These are phyloP conservation scores for Pugionium dolabratum DNA, from an alignment of 345 rosid species.

Conservation along the genomic window DNA sequence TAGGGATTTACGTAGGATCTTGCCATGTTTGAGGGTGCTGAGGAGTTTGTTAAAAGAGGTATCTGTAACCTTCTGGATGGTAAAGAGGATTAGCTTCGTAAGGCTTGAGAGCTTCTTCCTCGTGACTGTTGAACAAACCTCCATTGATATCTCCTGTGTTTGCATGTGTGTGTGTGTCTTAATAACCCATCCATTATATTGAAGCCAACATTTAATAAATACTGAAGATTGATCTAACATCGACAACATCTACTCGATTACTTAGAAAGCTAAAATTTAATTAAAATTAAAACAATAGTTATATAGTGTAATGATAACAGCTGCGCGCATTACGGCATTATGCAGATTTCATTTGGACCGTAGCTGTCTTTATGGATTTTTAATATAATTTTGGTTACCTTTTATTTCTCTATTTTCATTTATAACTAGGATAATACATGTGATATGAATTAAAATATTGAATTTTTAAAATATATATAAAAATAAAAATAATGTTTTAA, in stretches of 20 bases:
- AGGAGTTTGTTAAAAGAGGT: slow-evolving; percentile 39
- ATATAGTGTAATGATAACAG: slow-evolving; percentile 40
- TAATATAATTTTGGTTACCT: slow-evolving; percentile 24
- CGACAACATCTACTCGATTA: no score
- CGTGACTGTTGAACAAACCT: slow-evolving; percentile 38
- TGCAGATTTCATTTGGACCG: slow-evolving; percentile 30
- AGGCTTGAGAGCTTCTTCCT: slow-evolving; percentile 41
- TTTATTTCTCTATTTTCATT: slow-evolving; percentile 26
- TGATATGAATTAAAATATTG: no score
- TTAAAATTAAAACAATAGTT: slow-evolving; percentile 5
- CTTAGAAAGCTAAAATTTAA: no score
- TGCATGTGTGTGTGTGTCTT: neutral
- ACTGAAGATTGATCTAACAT: no score
- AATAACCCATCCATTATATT: no score
- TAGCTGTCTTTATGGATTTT: slow-evolving; percentile 35
- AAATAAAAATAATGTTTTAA: no score
- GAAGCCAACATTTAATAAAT: no score
- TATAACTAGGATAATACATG: no score
- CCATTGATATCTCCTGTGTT: slow-evolving; percentile 32
- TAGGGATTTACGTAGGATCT: slow-evolving; percentile 40
- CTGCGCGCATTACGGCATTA: slow-evolving; percentile 20
- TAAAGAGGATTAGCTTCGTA: slow-evolving; percentile 33
- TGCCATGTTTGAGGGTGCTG: slow-evolving; percentile 42
- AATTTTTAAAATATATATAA: no score
- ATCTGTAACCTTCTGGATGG: slow-evolving; percentile 38